These are phyloP conservation scores for Vigna nakashimae DNA, from an alignment of 306 rosid species.

Conservation along the genomic window DNA sequence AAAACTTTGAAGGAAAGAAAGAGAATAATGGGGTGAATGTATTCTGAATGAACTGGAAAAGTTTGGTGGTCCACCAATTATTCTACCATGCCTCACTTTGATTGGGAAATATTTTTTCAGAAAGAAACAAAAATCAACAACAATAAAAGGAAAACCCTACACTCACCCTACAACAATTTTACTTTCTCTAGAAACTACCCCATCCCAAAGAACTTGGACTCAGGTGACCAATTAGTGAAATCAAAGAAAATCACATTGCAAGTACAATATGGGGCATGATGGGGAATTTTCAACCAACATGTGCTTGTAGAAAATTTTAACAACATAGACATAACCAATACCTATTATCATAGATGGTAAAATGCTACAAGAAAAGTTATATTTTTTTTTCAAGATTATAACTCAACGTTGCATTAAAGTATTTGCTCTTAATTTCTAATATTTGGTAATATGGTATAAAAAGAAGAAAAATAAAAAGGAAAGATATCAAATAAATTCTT, in stretches of 20 bases:
- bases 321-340: background rate
- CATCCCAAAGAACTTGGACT: background rate
- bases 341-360: background rate
- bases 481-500: too few relatives aligned
- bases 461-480: too few relatives aligned
- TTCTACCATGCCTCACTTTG: background rate
- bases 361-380: too few relatives aligned
- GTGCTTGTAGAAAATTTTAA: background rate
- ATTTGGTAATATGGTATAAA: too few relatives aligned
- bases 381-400: too few relatives aligned
- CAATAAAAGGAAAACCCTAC: background rate
- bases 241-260: background rate
- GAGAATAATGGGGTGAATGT: background rate
- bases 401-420: too few relatives aligned
- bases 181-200: background rate
- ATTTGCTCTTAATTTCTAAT: too few relatives aligned
- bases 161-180: background rate
- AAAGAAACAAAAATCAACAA: background rate
- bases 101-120: constrained; percentile 3
- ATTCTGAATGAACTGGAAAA: background rate
- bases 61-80: constrained; percentile 9
- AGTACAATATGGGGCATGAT: background rate
- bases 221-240: background rate
- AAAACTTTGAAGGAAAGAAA: constrained; percentile 46
- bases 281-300: background rate